These are phyloP conservation scores for Sisymbrium irio DNA, from an alignment of 345 rosid species.

Conservation along the genomic window DNA sequence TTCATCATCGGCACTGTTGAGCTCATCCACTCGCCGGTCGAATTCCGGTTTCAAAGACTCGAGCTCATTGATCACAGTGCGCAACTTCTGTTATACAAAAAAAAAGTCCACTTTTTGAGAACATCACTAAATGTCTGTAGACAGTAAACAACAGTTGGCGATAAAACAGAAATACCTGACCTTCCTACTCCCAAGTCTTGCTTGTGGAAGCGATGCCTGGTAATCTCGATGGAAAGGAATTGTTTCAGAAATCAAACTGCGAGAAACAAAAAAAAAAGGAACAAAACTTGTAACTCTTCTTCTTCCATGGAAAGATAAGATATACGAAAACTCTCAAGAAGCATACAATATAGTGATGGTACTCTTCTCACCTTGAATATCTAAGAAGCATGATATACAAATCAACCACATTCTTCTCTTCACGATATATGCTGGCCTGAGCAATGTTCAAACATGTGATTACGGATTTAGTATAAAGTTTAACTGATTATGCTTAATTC, in stretches of 20 bases:
- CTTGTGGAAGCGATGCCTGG: conserved; percentile 52
- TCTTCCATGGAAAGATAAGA: too few species aligned
- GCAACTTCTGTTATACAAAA: conserved; percentile 54
- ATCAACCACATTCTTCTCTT: conserved; percentile 85
- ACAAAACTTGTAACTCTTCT: conserved; percentile 12
- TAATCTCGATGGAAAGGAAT: conserved; percentile 92
- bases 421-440: conserved; percentile 78
- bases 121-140: not conserved
- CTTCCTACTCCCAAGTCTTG: conserved; percentile 61
- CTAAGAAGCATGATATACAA: conserved; percentile 87
- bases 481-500: not conserved
- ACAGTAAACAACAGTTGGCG: conserved; percentile 15
- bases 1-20: conserved; percentile 41
- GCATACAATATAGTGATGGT: not conserved
- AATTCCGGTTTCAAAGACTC: conserved; percentile 81
- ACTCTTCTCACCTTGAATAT: conserved; percentile 62
- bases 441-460: conserved; percentile 10
- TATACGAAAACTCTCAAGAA: not conserved
- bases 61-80: conserved; percentile 69
- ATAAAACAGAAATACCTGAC: conserved; percentile 40
- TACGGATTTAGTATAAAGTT: not conserved
- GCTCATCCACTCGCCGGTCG: conserved; percentile 46
- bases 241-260: conserved; percentile 92
- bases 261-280: not conserved
- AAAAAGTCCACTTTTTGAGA: conserved; percentile 4